Evolutionary conservation across 352 stramenopile genomes (phyloP), one percentile per base, ranked within the genome.

Genomic region (Phytophthora hybrid): DNA sequence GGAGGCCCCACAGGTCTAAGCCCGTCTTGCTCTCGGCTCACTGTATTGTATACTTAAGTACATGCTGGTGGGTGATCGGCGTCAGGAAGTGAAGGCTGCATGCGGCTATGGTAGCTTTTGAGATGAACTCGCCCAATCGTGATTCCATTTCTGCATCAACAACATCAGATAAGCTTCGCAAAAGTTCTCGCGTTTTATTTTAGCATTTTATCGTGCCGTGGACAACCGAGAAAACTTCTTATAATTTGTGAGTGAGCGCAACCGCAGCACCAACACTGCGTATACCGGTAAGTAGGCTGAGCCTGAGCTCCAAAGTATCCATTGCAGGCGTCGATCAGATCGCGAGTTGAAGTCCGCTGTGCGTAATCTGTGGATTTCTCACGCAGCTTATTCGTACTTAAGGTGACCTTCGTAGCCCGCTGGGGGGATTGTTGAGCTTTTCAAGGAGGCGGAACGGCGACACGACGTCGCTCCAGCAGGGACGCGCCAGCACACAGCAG

Each of bases 1-100:
- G 58, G 86, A 95, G 26, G 88, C 81, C 47, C 85, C 85, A 13
- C 78, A 87, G 62, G 77, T 91, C 49, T 95, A 83, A 86, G 51
- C 26, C 60, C 3, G 34, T 26, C 11, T 21, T 19, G 16, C 58
- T 32, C 65, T 54, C 10, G 18, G 7, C 9, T 29, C n/a, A 23
- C 44, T 52, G 13, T 21, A 23, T 23, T 4, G 44, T 23, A 52
- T 44, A n/a, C n/a, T n/a, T n/a, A n/a, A n/a, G n/a, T n/a, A n/a
- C n/a, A n/a, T n/a, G n/a, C n/a, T n/a, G n/a, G n/a, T n/a, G 37
- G 4, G 14, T 11, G 37, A 4, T 2, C 2, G 37, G 3, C 14
- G 23, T 26, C 23, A 5, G 16, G 7, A 79, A 60, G 11, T 51
- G 23, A 66, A 66, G 59, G 37, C 46, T 65, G 23, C 7, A 53